These are phyloP conservation scores for Klebsormidium nitens DNA, from an alignment of 139 green algal species.

Conservation along the genomic window DNA sequence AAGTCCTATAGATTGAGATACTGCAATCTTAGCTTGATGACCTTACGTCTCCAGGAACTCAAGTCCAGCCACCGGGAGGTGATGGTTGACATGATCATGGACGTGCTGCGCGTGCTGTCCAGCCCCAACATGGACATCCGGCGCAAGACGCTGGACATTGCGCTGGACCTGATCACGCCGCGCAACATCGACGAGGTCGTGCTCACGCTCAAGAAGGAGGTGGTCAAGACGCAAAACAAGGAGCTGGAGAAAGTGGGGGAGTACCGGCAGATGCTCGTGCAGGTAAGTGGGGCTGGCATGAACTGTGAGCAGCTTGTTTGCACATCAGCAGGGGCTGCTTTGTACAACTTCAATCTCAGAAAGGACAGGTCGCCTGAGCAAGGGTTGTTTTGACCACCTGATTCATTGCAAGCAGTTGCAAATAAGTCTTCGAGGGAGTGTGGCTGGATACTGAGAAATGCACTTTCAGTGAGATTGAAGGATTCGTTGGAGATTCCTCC, in stretches of 20 bases:
- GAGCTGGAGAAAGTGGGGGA: constrained; percentile 80
- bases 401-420: too few relatives aligned
- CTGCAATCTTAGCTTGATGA: constrained; percentile 95
- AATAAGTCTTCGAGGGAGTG: too few relatives aligned
- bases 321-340: too few relatives aligned
- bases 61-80: constrained; percentile 54
- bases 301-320: too few relatives aligned
- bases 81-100: constrained; percentile 93
- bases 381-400: too few relatives aligned
- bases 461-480: too few relatives aligned
- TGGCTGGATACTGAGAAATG: too few relatives aligned
- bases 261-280: constrained; percentile 90
- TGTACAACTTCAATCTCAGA: too few relatives aligned
- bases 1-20: constrained; percentile 90
- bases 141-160: constrained; percentile 90
- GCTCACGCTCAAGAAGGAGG: constrained; percentile 93
- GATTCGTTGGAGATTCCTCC: too few relatives aligned
- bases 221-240: constrained; percentile 88
- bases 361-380: too few relatives aligned
- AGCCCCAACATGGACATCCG: constrained; percentile 91
- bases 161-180: constrained; percentile 84
- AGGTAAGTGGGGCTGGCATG: too few relatives aligned
- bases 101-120: constrained; percentile 85
- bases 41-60: constrained; percentile 59
- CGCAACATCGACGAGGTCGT: constrained; percentile 90